These are phyloP conservation scores for Otatea glauca DNA, from an alignment of 176 grass and related monocot species.

Conservation along the genomic window DNA sequence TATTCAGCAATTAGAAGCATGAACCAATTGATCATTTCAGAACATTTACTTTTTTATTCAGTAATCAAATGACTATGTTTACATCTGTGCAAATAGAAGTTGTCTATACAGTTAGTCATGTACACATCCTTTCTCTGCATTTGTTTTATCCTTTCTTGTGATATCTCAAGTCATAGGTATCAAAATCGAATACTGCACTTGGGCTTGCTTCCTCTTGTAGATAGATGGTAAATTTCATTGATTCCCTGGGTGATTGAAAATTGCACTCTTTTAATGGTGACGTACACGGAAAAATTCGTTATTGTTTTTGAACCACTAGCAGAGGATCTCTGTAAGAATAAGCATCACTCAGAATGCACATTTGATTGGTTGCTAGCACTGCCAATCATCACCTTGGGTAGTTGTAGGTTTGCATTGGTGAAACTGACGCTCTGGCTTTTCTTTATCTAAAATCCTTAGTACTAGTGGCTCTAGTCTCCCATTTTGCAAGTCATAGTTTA, in stretches of 20 bases:
- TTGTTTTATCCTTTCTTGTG: neutral
- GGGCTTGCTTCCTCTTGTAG: neutral
- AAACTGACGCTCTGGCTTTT: conserved; percentile 9
- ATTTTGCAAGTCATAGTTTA: conserved; percentile 22
- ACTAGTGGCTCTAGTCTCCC: neutral
- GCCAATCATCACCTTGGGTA: conserved; percentile 2
- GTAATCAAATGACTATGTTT: neutral
- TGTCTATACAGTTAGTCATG: neutral
- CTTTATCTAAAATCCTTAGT: neutral
- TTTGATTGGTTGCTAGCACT: conserved; percentile 7
- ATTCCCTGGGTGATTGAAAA: neutral
- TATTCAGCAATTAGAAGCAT: neutral
- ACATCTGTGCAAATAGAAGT: neutral
- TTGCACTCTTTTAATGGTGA: neutral
- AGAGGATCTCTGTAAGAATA: neutral
- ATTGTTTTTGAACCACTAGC: neutral
- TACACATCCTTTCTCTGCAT: neutral
- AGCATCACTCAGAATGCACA: neutral
- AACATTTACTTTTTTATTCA: neutral
- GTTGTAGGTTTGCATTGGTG: conserved; percentile 7
- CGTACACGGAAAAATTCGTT: neutral
- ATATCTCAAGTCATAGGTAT: neutral
- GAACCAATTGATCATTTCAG: neutral
- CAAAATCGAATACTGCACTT: neutral
- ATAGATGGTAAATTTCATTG: neutral